Evolutionary conservation across 2,329 filamentous ascomycete species (phyloP).

Genomic region (Arthroderma sp.): DNA sequence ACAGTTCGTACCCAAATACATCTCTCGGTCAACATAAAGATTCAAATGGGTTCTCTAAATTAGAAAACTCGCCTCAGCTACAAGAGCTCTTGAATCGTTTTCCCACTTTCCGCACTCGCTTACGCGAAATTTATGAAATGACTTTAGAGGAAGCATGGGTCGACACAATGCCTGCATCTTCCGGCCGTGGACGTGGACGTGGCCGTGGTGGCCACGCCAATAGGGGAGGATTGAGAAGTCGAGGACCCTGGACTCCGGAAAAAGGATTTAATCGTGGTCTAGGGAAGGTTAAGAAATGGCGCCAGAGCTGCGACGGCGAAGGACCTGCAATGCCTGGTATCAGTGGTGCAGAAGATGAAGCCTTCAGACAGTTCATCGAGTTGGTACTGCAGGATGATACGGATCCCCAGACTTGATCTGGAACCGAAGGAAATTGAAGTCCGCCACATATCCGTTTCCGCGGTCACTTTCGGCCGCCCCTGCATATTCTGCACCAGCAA

Average conservation of each 20-base stretch:
- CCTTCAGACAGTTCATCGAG: conserved; percentile 25
- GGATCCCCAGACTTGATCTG: not conserved
- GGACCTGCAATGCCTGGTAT: conserved; percentile 10
- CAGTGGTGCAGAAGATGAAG: conserved; percentile 21
- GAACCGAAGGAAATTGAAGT: not conserved
- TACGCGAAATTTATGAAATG: conserved; percentile 31
- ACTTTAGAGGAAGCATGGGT: conserved; percentile 30
- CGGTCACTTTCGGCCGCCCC: no score
- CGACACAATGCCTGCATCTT: conserved; percentile 15
- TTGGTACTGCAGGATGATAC: conserved; percentile 16
- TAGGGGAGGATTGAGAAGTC: conserved; percentile 14
- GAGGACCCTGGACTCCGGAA: conserved; percentile 28
- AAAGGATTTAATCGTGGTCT: conserved; percentile 32
- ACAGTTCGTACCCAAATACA: no score
- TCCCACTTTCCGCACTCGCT: conserved; percentile 26
- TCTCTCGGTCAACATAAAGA: not conserved
- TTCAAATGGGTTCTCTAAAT: conserved; percentile 1
- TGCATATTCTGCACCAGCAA: no score
- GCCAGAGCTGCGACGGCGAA: conserved; percentile 25
- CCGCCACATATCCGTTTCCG: no score
- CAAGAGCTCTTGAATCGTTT: conserved; percentile 25
- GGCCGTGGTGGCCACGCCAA: conserved; percentile 13
- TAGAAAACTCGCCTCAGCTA: conserved; percentile 22
- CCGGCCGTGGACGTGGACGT: conserved; percentile 14
- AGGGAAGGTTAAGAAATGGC: conserved; percentile 25